Evolutionary conservation across 1,139 yeast species (phyloP), one percentile per base, ranked within the genome.

Genomic region (Yamadazyma spencermartinsiae): DNA sequence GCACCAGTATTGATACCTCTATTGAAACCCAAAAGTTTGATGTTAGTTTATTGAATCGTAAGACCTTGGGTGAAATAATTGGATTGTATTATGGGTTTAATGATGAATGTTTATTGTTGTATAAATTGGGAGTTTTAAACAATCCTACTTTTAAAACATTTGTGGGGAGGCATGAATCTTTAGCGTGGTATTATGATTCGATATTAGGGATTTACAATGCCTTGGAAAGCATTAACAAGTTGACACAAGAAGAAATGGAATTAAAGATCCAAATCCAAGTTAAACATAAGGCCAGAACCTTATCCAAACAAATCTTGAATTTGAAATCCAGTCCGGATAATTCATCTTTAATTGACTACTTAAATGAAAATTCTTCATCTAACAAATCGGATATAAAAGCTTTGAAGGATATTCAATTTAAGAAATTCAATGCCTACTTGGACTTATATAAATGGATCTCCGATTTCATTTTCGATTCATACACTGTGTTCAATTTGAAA

Each of bases 181-280:
- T 74, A 36, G 78, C 84, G 0, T 82, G 89, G 88, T 79, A 79
- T 56, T 70, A 69, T 35, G 83, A 80, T 51, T 79, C 84, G 13
- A 46, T 81, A 32, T 55, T 79, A 3, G 80, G 79, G 1, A 56
- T 82, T 38, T 75, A 74, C 50, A 72, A 70, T 40, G 72, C 75
- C 15, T 66, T 71, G 51, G 56, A 55, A 14, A 63, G 66, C 36
- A 59, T 78, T 39, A 58, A 62, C 31, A 54, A 54, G 6, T 58
- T 78, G 11, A 57, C 60, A 15, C 72, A 67, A 35, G 68, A 70
- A 47, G 78, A 74, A 49, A 63, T 68, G 61, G 73, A 68, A 35
- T 45, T 65, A 37, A 63, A 60, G 37, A 64, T 68, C 23, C 67
- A 59, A 48, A 66, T 65, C 15, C 70, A 68, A 43, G 69, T 74